Conservation (phyloP, 2,329 filamentous ascomycete species). For the Claviceps digitariae region DNA sequence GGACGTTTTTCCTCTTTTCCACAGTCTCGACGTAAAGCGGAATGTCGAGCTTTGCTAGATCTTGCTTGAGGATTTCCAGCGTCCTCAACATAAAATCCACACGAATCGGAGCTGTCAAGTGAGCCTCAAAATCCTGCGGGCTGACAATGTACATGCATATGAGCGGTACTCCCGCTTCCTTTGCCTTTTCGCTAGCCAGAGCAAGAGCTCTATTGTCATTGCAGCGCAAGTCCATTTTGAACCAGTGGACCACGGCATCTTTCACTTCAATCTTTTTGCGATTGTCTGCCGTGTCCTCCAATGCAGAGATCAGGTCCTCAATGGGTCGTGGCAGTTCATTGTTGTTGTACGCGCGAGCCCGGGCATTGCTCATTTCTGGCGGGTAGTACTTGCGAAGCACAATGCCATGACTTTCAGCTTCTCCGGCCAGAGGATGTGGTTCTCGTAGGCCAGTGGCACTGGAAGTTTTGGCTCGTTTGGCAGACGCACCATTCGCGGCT, state of each 20-base stretch:
- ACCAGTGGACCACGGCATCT: conserved; percentile 73
- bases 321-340: conserved; percentile 60
- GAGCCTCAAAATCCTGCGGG: conserved; percentile 74
- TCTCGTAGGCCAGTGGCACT: conserved; percentile 26
- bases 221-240: conserved; percentile 66
- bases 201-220: conserved; percentile 61
- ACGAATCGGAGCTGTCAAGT: conserved; percentile 56
- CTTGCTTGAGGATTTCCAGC: conserved; percentile 48
- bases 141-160: conserved; percentile 69
- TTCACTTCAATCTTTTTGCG: conserved; percentile 40
- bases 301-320: conserved; percentile 46
- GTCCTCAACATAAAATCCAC: conserved; percentile 74
- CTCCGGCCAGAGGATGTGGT: conserved; percentile 32
- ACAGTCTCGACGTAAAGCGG: conserved; percentile 66
- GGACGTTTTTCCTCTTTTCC: conserved; percentile 48
- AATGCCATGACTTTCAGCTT: conserved; percentile 43
- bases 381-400: conserved; percentile 69
- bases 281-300: conserved; percentile 43
- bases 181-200: conserved; percentile 51
- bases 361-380: conserved; percentile 69
- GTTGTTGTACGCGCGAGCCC: conserved; percentile 61
- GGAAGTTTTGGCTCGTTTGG: conserved; percentile 19
- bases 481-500: conserved; percentile 12
- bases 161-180: conserved; percentile 53
- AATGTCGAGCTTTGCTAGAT: conserved; percentile 58